Base-by-base conservation (phyloP, 163 green algal genomes). In the Trebouxia gelatinosa region DNA sequence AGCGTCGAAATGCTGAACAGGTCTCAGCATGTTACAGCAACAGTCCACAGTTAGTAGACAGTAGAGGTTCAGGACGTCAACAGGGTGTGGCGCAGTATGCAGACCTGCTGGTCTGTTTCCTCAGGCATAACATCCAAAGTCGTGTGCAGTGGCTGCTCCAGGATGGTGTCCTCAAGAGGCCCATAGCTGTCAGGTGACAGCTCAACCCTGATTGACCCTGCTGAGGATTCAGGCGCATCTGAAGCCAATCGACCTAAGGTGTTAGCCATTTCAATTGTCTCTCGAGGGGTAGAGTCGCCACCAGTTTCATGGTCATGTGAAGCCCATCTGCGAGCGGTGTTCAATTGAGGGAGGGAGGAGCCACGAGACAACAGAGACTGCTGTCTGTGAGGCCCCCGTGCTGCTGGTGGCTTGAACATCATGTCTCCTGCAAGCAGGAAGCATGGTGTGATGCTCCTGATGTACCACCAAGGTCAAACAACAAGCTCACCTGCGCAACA, bases 141-240 rank as follows among this genome's bases (percentile, higher is more conserved):
- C n/a, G n/a, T n/a, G n/a, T n/a, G n/a, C n/a, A n/a, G n/a, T 32
- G 38, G 32, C 32, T 23, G 5, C 3, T 72, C 64, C 21, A 21
- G 21, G 13, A 72, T 35, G 16, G 38, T 26, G 32, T 35, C 38
- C 23, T 50, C 23, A 6, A 72, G 37, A 6, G 64, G 64, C 64
- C 50, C 64, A 37, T 72, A 72, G 64, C 64, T 72, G 21, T 72
- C 64, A 51, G 64, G 64, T 6, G 64, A 72, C 35, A 72, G 21
- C 64, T 72, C 64, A 9, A 72, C 64, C 35, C 50, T 21, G 37
- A 50, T 50, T 26, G 64, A 72, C 2, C 64, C 64, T 34, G 35
- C 35, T 35, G 64, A 72, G 17, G 64, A 72, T 29, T 72, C 64
- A 11, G 64, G 64, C 19, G 23, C 64, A 51, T 72, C 64, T 37